phyloP scores from a whole-genome alignment of 2,329 filamentous ascomycete genomes.

The Hypoxylon sp. region DNA sequence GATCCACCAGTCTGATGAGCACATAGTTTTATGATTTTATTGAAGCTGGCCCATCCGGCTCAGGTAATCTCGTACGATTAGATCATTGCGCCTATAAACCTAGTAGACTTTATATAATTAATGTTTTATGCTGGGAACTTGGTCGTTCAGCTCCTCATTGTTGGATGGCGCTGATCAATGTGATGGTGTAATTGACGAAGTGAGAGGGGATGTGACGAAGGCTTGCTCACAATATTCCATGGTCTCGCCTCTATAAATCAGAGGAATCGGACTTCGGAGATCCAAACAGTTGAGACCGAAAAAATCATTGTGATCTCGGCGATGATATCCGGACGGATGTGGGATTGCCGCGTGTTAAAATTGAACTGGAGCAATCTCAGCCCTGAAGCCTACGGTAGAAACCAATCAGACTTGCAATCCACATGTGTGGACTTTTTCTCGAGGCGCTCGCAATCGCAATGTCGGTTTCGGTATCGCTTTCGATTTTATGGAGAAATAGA shows the following conservation, averaged over 20 bases:
- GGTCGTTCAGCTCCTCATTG: not conserved
- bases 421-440: not conserved
- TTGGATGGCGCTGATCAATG: not conserved
- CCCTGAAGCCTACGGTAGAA: constrained; percentile 5
- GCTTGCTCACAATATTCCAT: not conserved
- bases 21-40: not conserved
- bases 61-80: not conserved
- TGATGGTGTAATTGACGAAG: not conserved
- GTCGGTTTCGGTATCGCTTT: constrained; percentile 14
- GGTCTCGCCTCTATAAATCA: not conserved
- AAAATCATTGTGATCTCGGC: not conserved
- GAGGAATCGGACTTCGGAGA: not conserved
- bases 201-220: not conserved
- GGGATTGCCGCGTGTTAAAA: not conserved
- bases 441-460: not conserved
- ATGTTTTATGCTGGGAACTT: not conserved
- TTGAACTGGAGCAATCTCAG: constrained; percentile 6
- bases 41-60: not conserved
- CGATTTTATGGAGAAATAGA: not conserved
- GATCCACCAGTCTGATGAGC: not conserved
- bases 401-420: not conserved
- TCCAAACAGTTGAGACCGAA: not conserved
- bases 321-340: not conserved
- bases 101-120: too few species aligned
- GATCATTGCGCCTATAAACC: not conserved